Base-by-base conservation (phyloP, 2,329 filamentous ascomycete species). In the Aureobasidium zeae region DNA sequence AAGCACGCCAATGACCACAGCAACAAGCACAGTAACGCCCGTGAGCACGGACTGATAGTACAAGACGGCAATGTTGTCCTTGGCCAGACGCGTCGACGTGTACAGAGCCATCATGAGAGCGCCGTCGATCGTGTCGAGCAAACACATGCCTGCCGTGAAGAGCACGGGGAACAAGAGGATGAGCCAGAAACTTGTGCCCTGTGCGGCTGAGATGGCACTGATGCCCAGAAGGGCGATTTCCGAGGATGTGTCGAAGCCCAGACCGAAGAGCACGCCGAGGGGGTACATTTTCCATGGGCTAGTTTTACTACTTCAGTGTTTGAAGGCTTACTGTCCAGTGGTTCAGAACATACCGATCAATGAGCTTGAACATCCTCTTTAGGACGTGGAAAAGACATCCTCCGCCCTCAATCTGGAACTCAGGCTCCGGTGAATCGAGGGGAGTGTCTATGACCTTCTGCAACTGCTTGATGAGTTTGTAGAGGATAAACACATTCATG, bases 281-380 rank as follows among this genome's bases (percentile, higher is more conserved):
- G 86, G 87, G 53, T 93, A 91, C 87, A 94, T 94, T 63, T 96
- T 96, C 89, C 89, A 96, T 0, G 85, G 83, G 4, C 75, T 66
- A 35, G n/a, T n/a, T n/a, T n/a, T n/a, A n/a, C n/a, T n/a, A n/a
- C n/a, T n/a, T n/a, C n/a, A n/a, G n/a, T n/a, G n/a, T n/a, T n/a
- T n/a, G n/a, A n/a, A n/a, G n/a, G n/a, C n/a, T n/a, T n/a, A n/a
- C n/a, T n/a, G n/a, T n/a, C n/a, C n/a, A n/a, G n/a, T n/a, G n/a
- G n/a, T 10, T 21, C n/a, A 21, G 3, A 25, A 35, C 55, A 24
- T 50, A 69, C 59, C 68, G 63, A 52, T 81, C 72, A 53, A 81
- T 75, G 17, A 93, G 67, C 30, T 76, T 78, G 63, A 96, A 95
- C 48, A 93, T 71, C 48, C 70, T 76, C 46, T 82, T 78, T 42